These are phyloP conservation scores for Bruguiera sexangula DNA, from an alignment of 345 rosid genomes.

Conservation along the genomic window DNA sequence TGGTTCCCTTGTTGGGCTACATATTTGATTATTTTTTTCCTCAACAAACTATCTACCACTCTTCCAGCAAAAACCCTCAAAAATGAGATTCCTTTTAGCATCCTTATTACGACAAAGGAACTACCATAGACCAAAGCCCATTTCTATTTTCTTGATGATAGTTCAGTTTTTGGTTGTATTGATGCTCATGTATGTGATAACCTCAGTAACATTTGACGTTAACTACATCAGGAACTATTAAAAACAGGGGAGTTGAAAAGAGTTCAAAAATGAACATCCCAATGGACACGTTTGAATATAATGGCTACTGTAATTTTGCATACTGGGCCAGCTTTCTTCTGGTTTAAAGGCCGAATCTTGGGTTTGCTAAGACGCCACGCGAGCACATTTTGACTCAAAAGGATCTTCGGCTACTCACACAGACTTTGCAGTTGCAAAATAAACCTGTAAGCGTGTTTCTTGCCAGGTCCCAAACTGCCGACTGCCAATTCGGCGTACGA, in stretches of 20 bases:
- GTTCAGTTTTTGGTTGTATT: conserved; percentile 5
- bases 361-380: no score
- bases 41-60: conserved; percentile 23
- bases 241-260: conserved; percentile 8
- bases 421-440: no score
- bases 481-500: no score
- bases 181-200: conserved; percentile 9
- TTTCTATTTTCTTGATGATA: conserved; percentile 36
- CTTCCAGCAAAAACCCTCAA: conserved; percentile 17
- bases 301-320: not conserved
- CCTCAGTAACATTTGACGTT: not conserved
- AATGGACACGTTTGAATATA: not conserved
- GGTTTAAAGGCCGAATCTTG: not conserved
- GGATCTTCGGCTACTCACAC: no score
- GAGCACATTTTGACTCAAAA: no score
- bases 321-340: not conserved
- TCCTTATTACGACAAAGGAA: conserved; percentile 52
- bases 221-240: not conserved
- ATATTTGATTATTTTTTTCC: conserved; percentile 47
- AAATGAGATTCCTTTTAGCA: conserved; percentile 44
- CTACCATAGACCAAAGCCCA: conserved; percentile 50
- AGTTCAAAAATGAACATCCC: not conserved
- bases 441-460: no score
- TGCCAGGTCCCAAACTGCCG: no score
- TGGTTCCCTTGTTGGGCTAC: conserved; percentile 79